Conservation (phyloP, 2,329 filamentous ascomycete species). For the Mycosphaerella arachidis region DNA sequence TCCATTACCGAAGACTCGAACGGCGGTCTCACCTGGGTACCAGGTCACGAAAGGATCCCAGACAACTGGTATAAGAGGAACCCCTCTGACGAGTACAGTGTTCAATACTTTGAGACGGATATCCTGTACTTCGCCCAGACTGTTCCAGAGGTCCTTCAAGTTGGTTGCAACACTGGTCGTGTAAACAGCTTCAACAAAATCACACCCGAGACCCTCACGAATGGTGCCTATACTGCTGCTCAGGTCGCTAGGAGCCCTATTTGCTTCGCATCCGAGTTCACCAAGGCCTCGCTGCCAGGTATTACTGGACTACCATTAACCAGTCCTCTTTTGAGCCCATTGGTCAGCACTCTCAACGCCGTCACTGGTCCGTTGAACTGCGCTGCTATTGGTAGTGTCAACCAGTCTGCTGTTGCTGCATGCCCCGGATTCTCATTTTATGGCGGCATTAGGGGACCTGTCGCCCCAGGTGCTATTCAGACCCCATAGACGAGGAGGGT, state of each 20-base stretch:
- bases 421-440: slow-evolving; percentile 30
- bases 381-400: slow-evolving; percentile 22
- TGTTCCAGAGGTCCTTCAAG: slow-evolving; percentile 27
- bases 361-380: slow-evolving; percentile 20
- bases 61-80: slow-evolving; percentile 36
- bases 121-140: slow-evolving; percentile 27
- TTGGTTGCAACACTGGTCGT: slow-evolving; percentile 37
- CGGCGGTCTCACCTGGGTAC: slow-evolving; percentile 28
- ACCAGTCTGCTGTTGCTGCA: slow-evolving; percentile 22
- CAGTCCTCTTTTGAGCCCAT: slow-evolving; percentile 4
- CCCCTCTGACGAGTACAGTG: slow-evolving; percentile 29
- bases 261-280: slow-evolving; percentile 26
- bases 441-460: slow-evolving; percentile 26
- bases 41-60: slow-evolving; percentile 40
- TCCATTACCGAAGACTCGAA: slow-evolving; percentile 33
- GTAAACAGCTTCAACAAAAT: slow-evolving; percentile 34
- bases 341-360: slow-evolving; percentile 12
- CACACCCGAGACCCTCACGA: slow-evolving; percentile 33
- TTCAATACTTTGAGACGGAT: slow-evolving; percentile 23
- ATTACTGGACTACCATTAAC: slow-evolving; percentile 16
- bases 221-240: slow-evolving; percentile 40
- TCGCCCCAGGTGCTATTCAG: slow-evolving; percentile 28
- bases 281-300: slow-evolving; percentile 18
- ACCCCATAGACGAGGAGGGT: neutral
- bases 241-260: slow-evolving; percentile 25